These are phyloP conservation scores for Phytophthora podocarpi DNA, from an alignment of 352 stramenopile genomes.

Conservation along the genomic window DNA sequence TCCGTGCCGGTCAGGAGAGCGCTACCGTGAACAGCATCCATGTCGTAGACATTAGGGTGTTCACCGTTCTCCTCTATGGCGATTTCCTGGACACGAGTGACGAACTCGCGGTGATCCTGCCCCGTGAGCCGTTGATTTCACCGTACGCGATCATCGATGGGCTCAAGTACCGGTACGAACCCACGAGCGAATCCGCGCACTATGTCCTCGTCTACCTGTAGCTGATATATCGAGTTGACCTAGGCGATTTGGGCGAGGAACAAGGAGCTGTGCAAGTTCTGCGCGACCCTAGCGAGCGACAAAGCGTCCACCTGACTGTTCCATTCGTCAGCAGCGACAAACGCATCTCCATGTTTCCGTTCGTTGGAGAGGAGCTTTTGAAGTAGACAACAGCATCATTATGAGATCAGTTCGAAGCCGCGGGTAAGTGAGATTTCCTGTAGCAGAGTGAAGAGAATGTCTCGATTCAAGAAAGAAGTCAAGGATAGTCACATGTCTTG, in stretches of 20 bases:
- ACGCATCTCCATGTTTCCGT: too few relatives aligned
- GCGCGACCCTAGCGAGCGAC: too few relatives aligned
- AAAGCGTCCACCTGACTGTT: not conserved
- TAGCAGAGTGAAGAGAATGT: too few relatives aligned
- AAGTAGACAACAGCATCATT: too few relatives aligned
- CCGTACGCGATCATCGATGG: slow-evolving; percentile 31
- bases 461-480: too few relatives aligned
- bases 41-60: slow-evolving; percentile 72
- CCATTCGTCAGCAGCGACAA: slow-evolving; percentile 2
- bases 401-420: too few relatives aligned
- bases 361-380: too few relatives aligned
- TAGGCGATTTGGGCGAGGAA: slow-evolving; percentile 87
- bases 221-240: slow-evolving; percentile 46
- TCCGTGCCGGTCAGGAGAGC: slow-evolving; percentile 72
- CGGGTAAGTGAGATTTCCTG: too few relatives aligned
- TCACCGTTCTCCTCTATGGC: slow-evolving; percentile 33
- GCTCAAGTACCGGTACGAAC: slow-evolving; percentile 89
- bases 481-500: too few relatives aligned
- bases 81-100: slow-evolving; percentile 73
- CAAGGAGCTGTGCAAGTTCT: too few relatives aligned
- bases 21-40: slow-evolving; percentile 86
- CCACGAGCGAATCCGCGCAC: slow-evolving; percentile 65
- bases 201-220: slow-evolving; percentile 51
- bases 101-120: slow-evolving; percentile 54
- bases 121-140: slow-evolving; percentile 18